phyloP scores from a whole-genome alignment of 805 yeast species.

The Zygosaccharomyces lentus region DNA sequence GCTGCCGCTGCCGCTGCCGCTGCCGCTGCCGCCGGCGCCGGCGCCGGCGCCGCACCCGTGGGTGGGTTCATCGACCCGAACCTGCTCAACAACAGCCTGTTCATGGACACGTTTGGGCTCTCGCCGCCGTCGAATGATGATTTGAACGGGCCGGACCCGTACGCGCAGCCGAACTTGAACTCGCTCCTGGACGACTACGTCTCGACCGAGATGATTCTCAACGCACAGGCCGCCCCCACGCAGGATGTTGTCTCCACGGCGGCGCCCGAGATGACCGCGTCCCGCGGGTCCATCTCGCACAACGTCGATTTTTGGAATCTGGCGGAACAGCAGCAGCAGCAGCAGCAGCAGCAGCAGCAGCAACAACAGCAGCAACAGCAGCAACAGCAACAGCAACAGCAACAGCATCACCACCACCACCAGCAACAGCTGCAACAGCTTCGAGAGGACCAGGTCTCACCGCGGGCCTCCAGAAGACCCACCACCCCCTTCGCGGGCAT shows the following conservation, averaged over 20 bases:
- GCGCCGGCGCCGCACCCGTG: not conserved
- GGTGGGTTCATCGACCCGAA: constrained; percentile 18
- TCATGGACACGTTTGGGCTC: constrained; percentile 15
- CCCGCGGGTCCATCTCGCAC: constrained; percentile 31
- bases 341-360: not conserved
- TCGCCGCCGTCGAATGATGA: constrained; percentile 9
- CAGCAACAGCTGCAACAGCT: not conserved
- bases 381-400: not conserved
- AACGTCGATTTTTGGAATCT: constrained; percentile 30
- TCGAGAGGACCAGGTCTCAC: not conserved
- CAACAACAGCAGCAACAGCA: not conserved
- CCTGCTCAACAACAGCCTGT: constrained; percentile 16
- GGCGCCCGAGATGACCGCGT: constrained; percentile 12
- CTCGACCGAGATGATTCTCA: constrained; percentile 11
- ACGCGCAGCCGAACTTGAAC: constrained; percentile 9
- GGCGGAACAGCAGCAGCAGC: constrained; percentile 3
- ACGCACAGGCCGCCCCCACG: constrained; percentile 2
- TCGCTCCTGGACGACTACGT: constrained; percentile 18
- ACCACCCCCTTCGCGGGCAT: constrained; percentile 7
- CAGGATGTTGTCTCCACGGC: constrained; percentile 18
- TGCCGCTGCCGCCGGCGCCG: not conserved
- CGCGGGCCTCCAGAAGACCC: not conserved
- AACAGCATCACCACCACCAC: not conserved
- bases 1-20: not conserved
- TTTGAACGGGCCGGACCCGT: constrained; percentile 4